A percentile compares a stretch with the other conserved stretches of the same genome.
These are phyloP conservation scores for Pseudogymnoascus sp. DNA, from an alignment of 2,329 filamentous ascomycete genomes.

Conservation along the genomic window DNA sequence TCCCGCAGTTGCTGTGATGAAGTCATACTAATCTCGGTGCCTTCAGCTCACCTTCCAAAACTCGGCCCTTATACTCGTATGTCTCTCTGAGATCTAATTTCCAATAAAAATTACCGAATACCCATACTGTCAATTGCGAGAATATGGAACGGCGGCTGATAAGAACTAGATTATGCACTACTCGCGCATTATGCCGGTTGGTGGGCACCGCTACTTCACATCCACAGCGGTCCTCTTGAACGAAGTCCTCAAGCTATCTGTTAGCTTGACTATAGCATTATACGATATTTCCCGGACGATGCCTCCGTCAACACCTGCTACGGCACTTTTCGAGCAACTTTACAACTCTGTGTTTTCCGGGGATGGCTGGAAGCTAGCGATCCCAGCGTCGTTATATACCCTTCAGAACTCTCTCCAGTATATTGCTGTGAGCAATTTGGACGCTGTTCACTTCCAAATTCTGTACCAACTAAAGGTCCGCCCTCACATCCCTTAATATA, in stretches of 20 bases:
- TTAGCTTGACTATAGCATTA: constrained; percentile 79
- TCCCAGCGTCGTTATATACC: constrained; percentile 83
- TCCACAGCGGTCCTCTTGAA: constrained; percentile 92
- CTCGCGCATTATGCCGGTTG: constrained; percentile 84
- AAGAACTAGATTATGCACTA: constrained; percentile 75
- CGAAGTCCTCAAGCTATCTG: constrained; percentile 81
- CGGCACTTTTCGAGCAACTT: constrained; percentile 72
- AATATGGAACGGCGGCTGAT: background rate
- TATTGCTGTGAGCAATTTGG: constrained; percentile 80
- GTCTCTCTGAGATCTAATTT: constrained; percentile 18
- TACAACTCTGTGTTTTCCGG: constrained; percentile 75
- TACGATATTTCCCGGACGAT: constrained; percentile 77
- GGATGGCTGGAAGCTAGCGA: constrained; percentile 90
- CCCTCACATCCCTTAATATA: background rate
- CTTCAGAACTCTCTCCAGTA: constrained; percentile 93
- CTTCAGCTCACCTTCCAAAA: constrained; percentile 70
- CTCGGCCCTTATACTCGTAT: constrained; percentile 66
- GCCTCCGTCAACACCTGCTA: constrained; percentile 71
- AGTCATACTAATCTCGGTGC: constrained; percentile 21
- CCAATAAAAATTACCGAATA: constrained; percentile 1
- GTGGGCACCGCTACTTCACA: constrained; percentile 82
- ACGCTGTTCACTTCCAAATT: constrained; percentile 88
- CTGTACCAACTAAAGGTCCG: constrained; percentile 82
- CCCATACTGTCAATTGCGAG: background rate
- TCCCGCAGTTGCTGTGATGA: constrained; percentile 16